Percentiles rank a stretch among this genome's conserved stretches.
phyloP scores from a whole-genome alignment of 2,329 filamentous ascomycete species.

The Verticillium zaregamsianum region DNA sequence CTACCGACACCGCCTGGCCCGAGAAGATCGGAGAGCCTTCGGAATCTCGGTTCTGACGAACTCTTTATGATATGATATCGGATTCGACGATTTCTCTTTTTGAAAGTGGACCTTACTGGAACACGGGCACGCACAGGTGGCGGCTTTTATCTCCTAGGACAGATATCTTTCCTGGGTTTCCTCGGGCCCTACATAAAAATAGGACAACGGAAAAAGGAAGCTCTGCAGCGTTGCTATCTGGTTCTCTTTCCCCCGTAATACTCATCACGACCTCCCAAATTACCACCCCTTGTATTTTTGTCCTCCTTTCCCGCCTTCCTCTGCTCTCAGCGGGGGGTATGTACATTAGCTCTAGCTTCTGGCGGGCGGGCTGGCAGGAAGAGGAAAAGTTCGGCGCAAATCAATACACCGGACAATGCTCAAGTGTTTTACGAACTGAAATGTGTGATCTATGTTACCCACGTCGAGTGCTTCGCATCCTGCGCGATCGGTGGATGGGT shows the following conservation, averaged over 20 bases:
- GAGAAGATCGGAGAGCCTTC: slow-evolving; percentile 18
- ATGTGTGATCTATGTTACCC: background rate
- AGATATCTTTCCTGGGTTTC: slow-evolving; percentile 1
- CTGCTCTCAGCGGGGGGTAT: slow-evolving; percentile 26
- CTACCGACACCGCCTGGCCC: background rate
- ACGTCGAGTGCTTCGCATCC: background rate
- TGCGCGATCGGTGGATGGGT: background rate
- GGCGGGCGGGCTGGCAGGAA: slow-evolving; percentile 20
- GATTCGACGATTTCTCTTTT: slow-evolving; percentile 14
- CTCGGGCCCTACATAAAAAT: slow-evolving; percentile 6
- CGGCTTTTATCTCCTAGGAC: slow-evolving; percentile 23
- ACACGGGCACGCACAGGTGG: slow-evolving; percentile 9
- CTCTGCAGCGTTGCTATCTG: slow-evolving; percentile 12
- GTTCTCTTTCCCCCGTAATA: slow-evolving; percentile 19
- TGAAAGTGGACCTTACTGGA: slow-evolving; percentile 12
- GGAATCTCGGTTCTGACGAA: background rate
- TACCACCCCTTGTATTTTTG: slow-evolving; percentile 20
- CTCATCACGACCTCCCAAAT: slow-evolving; percentile 6
- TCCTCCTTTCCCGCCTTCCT: slow-evolving; percentile 24
- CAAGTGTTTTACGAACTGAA: slow-evolving; percentile 6
- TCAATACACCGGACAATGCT: slow-evolving; percentile 26
- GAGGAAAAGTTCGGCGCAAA: slow-evolving; percentile 21
- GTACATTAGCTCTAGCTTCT: slow-evolving; percentile 28
- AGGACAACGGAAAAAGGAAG: slow-evolving; percentile 5
- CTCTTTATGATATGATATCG: slow-evolving; percentile 12